Evolutionary conservation across 257 asterid species (phyloP), one percentile per base, ranked within the genome.

Genomic region (Nicotiana tabacum): DNA sequence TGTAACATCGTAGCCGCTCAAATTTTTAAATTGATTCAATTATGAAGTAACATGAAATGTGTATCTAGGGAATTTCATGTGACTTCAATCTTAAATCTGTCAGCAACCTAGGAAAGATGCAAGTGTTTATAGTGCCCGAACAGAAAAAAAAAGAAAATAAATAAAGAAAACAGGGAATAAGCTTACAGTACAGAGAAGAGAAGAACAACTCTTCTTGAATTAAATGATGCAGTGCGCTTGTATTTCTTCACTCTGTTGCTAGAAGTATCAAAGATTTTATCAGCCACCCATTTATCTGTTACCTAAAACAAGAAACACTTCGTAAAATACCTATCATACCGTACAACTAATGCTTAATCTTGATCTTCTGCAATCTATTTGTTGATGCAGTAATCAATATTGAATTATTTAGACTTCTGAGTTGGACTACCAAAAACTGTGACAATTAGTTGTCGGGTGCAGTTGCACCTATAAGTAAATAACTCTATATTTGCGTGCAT

Each of bases 101-200:
- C 66, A 60, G 66, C 32, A 60, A 60, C 32, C 16, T 3, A 10
- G 66, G 30, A 58, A 58, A 18, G 65, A 58, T 58, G 29, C 29
- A 58, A 18, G 21, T 58, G 29, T 58, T 58, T 18, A 24, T 18
- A 58, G 21, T 58, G 27, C 65, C 9, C 29, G 9, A 57, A 58
- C 3, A 18, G 65, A n/a, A 10, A 7, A 9, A 24, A 24, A 24
- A 24, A 24, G 27, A 24, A 24, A 24, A 24, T 24, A 24, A 24
- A 24, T 24, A 24, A 21, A 21, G 1, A 21, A 1, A 68, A 68
- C 17, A 35, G 24, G 77, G 13, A 61, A 30, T 60, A 61, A 61
- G 76, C 98, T 89, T 93, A 95, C 98, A 93, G 86, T 84, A 91
- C 87, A 15, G 98, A 95, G 89, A 91, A 95, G 64, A 95, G 87